Conservation (phyloP, 2,329 filamentous ascomycete species). For the Zasmidium angulare region DNA sequence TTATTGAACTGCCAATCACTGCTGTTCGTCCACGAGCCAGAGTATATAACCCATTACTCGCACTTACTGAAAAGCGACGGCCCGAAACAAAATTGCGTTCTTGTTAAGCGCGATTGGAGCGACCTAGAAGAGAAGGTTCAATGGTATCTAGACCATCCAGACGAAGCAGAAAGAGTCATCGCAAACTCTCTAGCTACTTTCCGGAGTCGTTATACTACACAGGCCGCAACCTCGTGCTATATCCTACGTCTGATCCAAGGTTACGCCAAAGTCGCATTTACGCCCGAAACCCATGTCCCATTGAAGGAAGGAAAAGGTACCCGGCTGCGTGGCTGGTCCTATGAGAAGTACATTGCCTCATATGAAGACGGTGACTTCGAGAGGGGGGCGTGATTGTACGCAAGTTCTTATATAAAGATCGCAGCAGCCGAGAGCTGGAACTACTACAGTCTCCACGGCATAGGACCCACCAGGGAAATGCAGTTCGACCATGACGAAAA, state of each 20-base stretch:
- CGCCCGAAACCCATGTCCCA: slow-evolving; percentile 16
- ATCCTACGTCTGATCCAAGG: slow-evolving; percentile 28
- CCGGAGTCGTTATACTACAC: slow-evolving; percentile 28
- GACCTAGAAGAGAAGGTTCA: slow-evolving; percentile 29
- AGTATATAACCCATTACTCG: slow-evolving; percentile 27
- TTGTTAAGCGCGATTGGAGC: slow-evolving; percentile 26
- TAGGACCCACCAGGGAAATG: too few relatives aligned
- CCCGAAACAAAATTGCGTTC: slow-evolving; percentile 30
- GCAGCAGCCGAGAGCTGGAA: too few relatives aligned
- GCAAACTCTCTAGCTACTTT: slow-evolving; percentile 28
- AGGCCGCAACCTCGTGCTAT: slow-evolving; percentile 34
- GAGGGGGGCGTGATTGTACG: too few relatives aligned
- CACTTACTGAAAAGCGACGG: slow-evolving; percentile 29
- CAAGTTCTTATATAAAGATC: too few relatives aligned
- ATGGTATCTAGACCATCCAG: slow-evolving; percentile 21
- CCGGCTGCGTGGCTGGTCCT: not conserved
- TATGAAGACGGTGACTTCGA: not conserved
- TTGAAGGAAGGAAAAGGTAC: not conserved
- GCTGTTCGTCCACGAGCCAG: slow-evolving; percentile 27
- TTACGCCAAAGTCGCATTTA: slow-evolving; percentile 28
- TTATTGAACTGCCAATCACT: slow-evolving; percentile 32
- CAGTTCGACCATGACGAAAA: too few relatives aligned
- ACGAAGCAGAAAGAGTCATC: slow-evolving; percentile 27
- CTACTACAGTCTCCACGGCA: too few relatives aligned
- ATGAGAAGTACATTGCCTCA: not conserved